Base-by-base conservation (phyloP, 805 yeast species). In the Ogataea populi-albae region DNA sequence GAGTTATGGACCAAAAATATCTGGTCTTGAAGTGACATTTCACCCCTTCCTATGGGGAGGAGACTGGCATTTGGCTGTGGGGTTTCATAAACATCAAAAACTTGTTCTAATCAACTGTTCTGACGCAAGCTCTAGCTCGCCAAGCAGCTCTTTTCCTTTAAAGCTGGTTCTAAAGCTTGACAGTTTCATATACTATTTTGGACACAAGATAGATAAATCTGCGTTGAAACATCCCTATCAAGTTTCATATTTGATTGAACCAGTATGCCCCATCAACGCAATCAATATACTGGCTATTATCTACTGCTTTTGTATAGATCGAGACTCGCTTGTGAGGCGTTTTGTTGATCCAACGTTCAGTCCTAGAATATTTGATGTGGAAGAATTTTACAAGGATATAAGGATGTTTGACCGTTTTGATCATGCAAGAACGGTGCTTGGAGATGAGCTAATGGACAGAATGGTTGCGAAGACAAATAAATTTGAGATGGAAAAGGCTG, bases 51-150 rank as follows among this genome's bases (percentile, higher is more conserved):
- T 30, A 14, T 57, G 58, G 57, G 45, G 45, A 9, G 47, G 49
- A 17, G 49, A 56, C 25, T 61, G 65, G 65, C 62, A 61, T 40
- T 36, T 61, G 14, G 64, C 62, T 1, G 38, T 61, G 16, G 62
- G 55, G 15, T 53, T 61, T 29, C 45, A 43, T 23, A 33, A 45
- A 7, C 35, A 37, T 20, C 44, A 46, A 18, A 55, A 50, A 30
- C 40, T 60, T 10, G 46, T 60, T 3, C 33, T 60, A 12, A 32
- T 60, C 6, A 41, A 60, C 37, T 60, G 65, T 35, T 50, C 59
- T 2, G 22, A 23, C 10, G 15, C 15, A 8, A 6, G 10, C 9
- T 14, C 15, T 4, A 17, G 27, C n/a, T 26, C 19, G 11, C 14
- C 21, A 26, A 18, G 29, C 23, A 19, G 31, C 10, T 18, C 47